Conservation (phyloP, 345 rosid genomes). For the Brassica juncea region DNA sequence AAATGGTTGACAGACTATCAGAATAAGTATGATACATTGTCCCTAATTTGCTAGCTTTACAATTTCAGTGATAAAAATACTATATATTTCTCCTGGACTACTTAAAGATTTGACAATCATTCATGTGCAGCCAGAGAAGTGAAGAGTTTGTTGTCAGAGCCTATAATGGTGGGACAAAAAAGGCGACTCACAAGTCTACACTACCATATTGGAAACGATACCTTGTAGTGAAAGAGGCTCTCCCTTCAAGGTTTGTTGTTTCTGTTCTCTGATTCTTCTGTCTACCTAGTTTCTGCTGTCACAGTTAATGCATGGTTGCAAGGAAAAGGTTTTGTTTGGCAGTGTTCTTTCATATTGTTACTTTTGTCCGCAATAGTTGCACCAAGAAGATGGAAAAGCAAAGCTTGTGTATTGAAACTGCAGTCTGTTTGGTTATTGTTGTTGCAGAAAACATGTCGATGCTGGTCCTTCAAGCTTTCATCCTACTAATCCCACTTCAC, state of each 20-base stretch:
- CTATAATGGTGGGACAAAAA: conserved; percentile 74
- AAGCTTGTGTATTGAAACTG: conserved; percentile 16
- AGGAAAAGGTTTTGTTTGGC: neutral
- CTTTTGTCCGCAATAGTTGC: neutral
- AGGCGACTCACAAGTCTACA: conserved; percentile 84
- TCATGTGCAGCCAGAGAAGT: conserved; percentile 64
- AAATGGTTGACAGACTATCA: conserved; percentile 75
- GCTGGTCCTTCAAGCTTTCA: conserved; percentile 48
- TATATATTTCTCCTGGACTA: neutral
- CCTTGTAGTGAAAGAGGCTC: conserved; percentile 74
- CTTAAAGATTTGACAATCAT: conserved; percentile 20
- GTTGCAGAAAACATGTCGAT: conserved; percentile 57
- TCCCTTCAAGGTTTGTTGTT: conserved; percentile 62
- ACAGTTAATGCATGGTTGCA: conserved; percentile 7
- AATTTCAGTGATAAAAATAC: neutral
- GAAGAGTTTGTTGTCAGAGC: conserved; percentile 93
- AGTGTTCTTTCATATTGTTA: neutral
- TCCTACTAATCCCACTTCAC: conserved; percentile 41
- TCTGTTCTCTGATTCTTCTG: conserved; percentile 11
- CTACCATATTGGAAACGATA: conserved; percentile 83
- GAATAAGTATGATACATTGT: conserved; percentile 49
- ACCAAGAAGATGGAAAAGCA: conserved; percentile 6
- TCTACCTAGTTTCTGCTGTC: conserved; percentile 15
- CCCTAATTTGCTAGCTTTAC: conserved; percentile 2
- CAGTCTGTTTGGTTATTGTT: conserved; percentile 18